Base-by-base conservation (phyloP, 331 rosid species). In the Dryas integrifolia region DNA sequence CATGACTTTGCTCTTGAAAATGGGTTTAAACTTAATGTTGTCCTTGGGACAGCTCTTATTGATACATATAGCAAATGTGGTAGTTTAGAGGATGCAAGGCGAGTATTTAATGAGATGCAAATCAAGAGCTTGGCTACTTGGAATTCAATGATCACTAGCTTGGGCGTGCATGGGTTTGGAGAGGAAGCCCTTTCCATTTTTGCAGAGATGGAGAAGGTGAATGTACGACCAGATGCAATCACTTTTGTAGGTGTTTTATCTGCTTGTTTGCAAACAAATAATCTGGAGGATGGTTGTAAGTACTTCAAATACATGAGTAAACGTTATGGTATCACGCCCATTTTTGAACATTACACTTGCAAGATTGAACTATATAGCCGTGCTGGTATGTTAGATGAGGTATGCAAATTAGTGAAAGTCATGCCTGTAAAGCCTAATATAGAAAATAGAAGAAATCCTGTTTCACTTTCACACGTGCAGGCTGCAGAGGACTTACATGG, bases 21-120 rank as follows among this genome's bases (percentile, higher is more conserved):
- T 45, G 85, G 84, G 38, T 82, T 89, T 72, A 74, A 83, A 67
- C 35, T 87, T 51, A 85, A 83, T n/a, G 75, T 82, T 45, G 87
- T 77, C 53, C 72, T 87, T 48, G 92, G 96, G 21, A 85, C 96
- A 0, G 87, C 96, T 49, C 82, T 89, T 43, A 87, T 89, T 41
- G 96, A 89, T 76, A 89, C 79, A 87, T 87, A 87, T 56, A 89
- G 92, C 83, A 89, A 89, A 72, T 89, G 96, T 72, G 92, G 88
- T 44, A 82, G 84, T 76, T 60, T 89, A 56, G 81, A 80, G 61
- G 82, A 85, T 16, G 96, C 90, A 16, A 73, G 73, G 74, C 68
- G 14, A 47, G 90, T 87, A 6, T 89, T 89, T 76, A 79, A 72
- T 48, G 45, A 45, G 39, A 85, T 89, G 90, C 43, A 69, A 49